Percentiles rank a stretch among this genome's conserved stretches.
Conservation (phyloP, 139 green algal genomes). For the Micractinium sp. region DNA sequence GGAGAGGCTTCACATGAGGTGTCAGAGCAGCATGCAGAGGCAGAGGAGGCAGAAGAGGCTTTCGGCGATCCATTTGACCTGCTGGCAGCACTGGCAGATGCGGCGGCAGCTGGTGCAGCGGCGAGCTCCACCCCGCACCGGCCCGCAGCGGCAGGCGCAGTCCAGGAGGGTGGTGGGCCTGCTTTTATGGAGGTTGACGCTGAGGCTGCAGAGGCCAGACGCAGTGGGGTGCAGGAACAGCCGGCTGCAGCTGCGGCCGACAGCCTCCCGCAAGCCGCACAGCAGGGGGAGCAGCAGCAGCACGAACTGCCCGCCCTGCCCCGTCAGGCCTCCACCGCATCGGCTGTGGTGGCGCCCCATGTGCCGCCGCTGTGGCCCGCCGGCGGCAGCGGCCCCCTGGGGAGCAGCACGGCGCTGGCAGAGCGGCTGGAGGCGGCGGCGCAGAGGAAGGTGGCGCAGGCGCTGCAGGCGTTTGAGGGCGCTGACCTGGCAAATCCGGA, state of each 20-base stretch:
- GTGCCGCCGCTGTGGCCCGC: neutral
- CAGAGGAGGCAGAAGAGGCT: neutral
- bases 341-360: neutral
- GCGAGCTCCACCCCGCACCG: neutral
- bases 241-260: neutral
- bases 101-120: neutral
- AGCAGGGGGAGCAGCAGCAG: neutral
- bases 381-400: neutral
- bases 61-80: neutral
- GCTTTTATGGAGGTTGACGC: neutral
- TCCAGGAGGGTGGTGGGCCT: neutral
- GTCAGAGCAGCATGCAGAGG: neutral
- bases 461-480: conserved; percentile 9
- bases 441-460: conserved; percentile 12
- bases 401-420: neutral
- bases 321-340: neutral
- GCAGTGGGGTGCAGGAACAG: too few relatives aligned
- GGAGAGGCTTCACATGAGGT: neutral
- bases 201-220: neutral
- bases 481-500: neutral
- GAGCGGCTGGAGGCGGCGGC: neutral
- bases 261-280: neutral
- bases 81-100: neutral
- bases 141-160: neutral
- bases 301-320: neutral